phyloP scores from a whole-genome alignment of 1,284 basidiomycete species.

The Apiotrichum veenhuisii region DNA sequence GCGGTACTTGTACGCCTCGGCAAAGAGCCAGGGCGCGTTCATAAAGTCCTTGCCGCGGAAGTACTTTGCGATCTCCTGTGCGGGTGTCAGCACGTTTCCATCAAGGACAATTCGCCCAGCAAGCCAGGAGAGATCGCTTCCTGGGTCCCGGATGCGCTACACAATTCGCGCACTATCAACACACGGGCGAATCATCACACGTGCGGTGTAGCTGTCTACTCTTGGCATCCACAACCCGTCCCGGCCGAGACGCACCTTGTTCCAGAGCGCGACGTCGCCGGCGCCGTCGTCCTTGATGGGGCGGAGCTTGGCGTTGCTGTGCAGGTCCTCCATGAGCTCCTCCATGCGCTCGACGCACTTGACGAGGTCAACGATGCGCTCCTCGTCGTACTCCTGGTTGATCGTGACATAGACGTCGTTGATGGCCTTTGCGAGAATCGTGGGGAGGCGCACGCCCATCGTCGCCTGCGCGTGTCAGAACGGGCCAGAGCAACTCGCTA shows the following conservation, averaged over 20 bases:
- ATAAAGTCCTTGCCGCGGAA: constrained; percentile 96
- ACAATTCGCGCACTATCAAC: no score
- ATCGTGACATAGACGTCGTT: constrained; percentile 87
- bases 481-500: constrained; percentile 10
- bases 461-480: constrained; percentile 56
- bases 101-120: no score
- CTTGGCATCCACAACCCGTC: no score
- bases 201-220: no score
- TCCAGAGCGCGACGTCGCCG: constrained; percentile 93
- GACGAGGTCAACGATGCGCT: constrained; percentile 78
- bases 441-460: constrained; percentile 90
- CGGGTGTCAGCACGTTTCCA: neutral
- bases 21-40: constrained; percentile 91
- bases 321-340: constrained; percentile 73
- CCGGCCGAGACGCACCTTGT: constrained; percentile 59
- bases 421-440: constrained; percentile 93
- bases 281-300: constrained; percentile 90
- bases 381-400: constrained; percentile 79
- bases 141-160: no score
- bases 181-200: no score
- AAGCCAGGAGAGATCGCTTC: no score
- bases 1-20: constrained; percentile 97
- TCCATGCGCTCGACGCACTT: constrained; percentile 84
- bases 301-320: constrained; percentile 70
- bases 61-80: constrained; percentile 74